These are phyloP conservation scores for Eustoma russellianum DNA, from an alignment of 257 asterid genomes.

Conservation along the genomic window DNA sequence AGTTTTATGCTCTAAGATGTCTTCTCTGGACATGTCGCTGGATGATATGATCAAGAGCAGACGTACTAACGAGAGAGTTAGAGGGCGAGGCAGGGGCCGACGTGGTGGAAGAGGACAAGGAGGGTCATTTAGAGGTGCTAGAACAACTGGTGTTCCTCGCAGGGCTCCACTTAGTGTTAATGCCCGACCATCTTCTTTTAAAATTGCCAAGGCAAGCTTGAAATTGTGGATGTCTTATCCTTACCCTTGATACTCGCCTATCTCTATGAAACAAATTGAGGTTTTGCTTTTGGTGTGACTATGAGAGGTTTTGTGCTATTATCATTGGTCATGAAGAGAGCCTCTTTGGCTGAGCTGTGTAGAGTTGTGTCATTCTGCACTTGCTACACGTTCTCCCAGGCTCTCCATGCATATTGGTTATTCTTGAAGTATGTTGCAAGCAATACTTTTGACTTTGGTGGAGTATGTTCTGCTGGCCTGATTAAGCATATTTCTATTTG, in stretches of 20 bases:
- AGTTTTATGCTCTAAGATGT: constrained; percentile 34
- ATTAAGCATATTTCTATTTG: constrained; percentile 4
- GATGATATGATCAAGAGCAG: constrained; percentile 87
- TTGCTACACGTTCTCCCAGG: constrained; percentile 34
- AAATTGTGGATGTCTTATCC: constrained; percentile 59
- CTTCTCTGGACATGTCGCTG: constrained; percentile 71
- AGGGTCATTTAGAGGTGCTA: constrained; percentile 68
- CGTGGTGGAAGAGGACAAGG: constrained; percentile 78
- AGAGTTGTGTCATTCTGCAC: constrained; percentile 24
- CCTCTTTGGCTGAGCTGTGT: constrained; percentile 24
- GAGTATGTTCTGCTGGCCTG: constrained; percentile 29
- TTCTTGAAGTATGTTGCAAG: constrained; percentile 26
- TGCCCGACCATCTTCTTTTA: constrained; percentile 47
- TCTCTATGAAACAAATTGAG: constrained; percentile 33
- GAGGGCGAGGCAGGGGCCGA: constrained; percentile 56
- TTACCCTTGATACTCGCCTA: constrained; percentile 46
- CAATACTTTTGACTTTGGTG: constrained; percentile 28
- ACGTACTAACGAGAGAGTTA: constrained; percentile 40
- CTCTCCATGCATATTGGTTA: constrained; percentile 24
- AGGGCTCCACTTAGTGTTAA: constrained; percentile 74
- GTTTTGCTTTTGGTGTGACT: constrained; percentile 32
- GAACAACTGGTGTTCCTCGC: constrained; percentile 54
- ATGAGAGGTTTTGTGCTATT: constrained; percentile 29
- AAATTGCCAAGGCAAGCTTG: constrained; percentile 97
- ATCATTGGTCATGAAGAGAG: constrained; percentile 39